Evolutionary conservation across 306 rosid genomes (phyloP).

Genomic region (Prosopis cineraria): DNA sequence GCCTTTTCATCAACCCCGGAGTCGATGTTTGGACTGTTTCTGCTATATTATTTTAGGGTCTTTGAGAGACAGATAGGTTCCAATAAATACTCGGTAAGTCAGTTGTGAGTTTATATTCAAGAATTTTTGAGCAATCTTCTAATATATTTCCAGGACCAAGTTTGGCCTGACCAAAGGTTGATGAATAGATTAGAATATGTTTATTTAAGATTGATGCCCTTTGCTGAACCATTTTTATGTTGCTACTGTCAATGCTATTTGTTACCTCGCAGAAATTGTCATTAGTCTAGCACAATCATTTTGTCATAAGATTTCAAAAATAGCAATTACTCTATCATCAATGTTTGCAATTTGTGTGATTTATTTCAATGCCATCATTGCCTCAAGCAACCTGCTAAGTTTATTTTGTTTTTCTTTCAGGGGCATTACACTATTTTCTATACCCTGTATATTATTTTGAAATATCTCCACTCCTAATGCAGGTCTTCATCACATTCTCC

Average conservation of each 20-base stretch:
- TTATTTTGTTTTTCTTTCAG: constrained; percentile 11
- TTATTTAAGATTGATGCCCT: constrained; percentile 20
- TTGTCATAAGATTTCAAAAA: not conserved
- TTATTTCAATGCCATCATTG: not conserved
- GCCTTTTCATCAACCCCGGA: constrained; percentile 95
- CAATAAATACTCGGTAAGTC: constrained; percentile 82
- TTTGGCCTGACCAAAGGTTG: not conserved
- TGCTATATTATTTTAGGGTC: constrained; percentile 94
- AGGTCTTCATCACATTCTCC: constrained; percentile 87
- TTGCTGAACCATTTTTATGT: constrained; percentile 1
- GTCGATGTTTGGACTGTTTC: constrained; percentile 88
- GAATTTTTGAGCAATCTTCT: not conserved
- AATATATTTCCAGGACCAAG: constrained; percentile 15
- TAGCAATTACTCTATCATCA: constrained; percentile 9
- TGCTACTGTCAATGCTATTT: constrained; percentile 6
- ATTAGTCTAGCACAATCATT: not conserved
- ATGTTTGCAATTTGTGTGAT: not conserved
- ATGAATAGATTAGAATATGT: not conserved
- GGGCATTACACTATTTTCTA: not conserved
- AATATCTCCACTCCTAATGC: constrained; percentile 42
- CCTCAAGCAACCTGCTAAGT: not conserved
- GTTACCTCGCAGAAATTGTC: constrained; percentile 1
- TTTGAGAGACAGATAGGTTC: constrained; percentile 99
- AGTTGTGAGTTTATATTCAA: constrained; percentile 9
- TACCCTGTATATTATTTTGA: constrained; percentile 26